Percentiles rank a stretch among this genome's conserved stretches.
Evolutionary conservation across 139 green algal genomes (phyloP).

Genomic region (Limnomonas spitsbergensis): DNA sequence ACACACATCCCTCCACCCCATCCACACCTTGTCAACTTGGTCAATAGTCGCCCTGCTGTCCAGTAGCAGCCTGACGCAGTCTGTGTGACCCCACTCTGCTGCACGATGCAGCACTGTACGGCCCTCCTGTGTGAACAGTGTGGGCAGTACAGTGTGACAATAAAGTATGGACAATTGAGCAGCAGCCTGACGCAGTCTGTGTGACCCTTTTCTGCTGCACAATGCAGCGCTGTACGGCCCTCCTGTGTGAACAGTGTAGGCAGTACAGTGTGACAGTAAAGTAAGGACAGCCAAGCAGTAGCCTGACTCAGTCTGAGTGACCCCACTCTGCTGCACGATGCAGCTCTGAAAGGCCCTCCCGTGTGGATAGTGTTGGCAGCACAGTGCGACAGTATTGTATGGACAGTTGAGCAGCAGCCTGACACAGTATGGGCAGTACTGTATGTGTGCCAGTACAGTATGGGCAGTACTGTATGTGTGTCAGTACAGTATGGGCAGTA

Average conservation of each 20-base stretch:
- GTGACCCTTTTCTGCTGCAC: background rate
- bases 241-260: no score
- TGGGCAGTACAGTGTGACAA: no score
- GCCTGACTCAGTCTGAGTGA: background rate
- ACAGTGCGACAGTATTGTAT: no score
- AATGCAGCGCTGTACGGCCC: background rate
- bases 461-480: no score
- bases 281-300: no score
- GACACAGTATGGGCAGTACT: no score
- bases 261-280: no score
- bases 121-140: background rate
- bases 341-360: background rate
- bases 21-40: background rate
- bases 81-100: background rate
- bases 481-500: no score
- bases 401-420: no score
- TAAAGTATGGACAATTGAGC: no score
- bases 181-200: background rate
- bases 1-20: background rate
- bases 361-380: no score
- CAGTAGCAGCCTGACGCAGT: background rate
- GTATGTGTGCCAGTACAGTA: no score
- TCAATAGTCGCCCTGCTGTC: background rate
- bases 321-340: background rate
- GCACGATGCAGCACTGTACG: background rate